phyloP scores from a whole-genome alignment of 176 grass and related monocot genomes.

The Musa beccarii region DNA sequence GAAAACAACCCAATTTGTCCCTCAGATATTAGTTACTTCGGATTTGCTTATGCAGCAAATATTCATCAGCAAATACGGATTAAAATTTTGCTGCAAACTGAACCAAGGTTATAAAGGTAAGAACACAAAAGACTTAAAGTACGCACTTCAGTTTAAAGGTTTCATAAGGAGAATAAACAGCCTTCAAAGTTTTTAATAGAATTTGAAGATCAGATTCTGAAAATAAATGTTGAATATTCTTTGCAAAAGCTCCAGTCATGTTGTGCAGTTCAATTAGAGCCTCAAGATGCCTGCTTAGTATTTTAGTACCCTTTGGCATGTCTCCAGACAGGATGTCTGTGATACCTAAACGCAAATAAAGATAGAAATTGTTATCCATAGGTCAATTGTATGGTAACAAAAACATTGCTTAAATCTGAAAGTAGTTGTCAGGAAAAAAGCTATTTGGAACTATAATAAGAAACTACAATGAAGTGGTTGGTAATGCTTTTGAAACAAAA shows the following conservation, averaged over 20 bases:
- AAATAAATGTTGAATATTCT: constrained; percentile 95
- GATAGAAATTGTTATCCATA: not conserved
- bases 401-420: not conserved
- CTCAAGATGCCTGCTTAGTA: constrained; percentile 82
- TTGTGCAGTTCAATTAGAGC: constrained; percentile 90
- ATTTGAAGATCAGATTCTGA: constrained; percentile 71
- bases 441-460: not conserved
- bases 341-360: constrained; percentile 46
- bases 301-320: constrained; percentile 84
- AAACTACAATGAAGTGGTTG: not conserved
- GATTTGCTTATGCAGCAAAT: not conserved
- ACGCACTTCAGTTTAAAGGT: constrained; percentile 80
- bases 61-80: not conserved
- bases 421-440: not conserved
- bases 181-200: constrained; percentile 71
- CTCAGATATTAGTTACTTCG: not conserved
- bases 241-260: constrained; percentile 82
- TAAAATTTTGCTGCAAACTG: not conserved
- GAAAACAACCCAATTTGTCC: constrained; percentile 6
- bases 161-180: constrained; percentile 96
- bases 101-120: not conserved
- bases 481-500: not conserved
- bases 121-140: constrained; percentile 4
- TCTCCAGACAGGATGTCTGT: constrained; percentile 89
- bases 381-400: not conserved